Evolutionary conservation across 1,139 yeast genomes (phyloP).

Genomic region (Trichomonascaceae sp.): DNA sequence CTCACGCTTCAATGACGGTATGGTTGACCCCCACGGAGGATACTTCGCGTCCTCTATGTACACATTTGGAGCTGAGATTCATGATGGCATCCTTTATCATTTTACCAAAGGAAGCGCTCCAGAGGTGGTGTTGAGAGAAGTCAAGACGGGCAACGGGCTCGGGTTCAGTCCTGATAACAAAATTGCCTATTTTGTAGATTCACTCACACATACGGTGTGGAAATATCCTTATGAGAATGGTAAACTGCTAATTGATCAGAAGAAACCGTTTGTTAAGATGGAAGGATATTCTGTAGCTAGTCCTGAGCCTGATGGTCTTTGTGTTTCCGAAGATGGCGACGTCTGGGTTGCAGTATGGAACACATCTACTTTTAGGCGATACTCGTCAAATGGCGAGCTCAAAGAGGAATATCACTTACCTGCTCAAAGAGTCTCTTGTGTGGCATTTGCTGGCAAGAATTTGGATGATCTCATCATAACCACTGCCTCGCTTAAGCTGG

Average conservation of each 20-base stretch:
- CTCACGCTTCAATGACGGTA: conserved; percentile 32
- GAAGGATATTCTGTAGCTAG: conserved; percentile 3
- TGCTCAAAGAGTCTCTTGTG: conserved; percentile 59
- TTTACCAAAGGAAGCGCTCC: conserved; percentile 2
- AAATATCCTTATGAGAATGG: conserved; percentile 55
- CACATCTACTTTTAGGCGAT: conserved; percentile 49
- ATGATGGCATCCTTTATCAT: conserved; percentile 30
- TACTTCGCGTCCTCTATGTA: conserved; percentile 30
- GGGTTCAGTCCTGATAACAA: conserved; percentile 54
- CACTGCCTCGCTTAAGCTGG: conserved; percentile 50
- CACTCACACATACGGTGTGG: conserved; percentile 54
- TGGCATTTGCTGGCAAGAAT: conserved; percentile 60
- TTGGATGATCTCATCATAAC: conserved; percentile 61
- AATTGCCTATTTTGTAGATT: conserved; percentile 66
- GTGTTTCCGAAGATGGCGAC: conserved; percentile 55
- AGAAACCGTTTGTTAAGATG: conserved; percentile 8
- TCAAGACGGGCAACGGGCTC: conserved; percentile 54
- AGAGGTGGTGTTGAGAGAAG: conserved; percentile 11
- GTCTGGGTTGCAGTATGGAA: conserved; percentile 69
- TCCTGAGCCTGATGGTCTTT: conserved; percentile 61
- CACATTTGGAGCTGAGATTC: conserved; percentile 17
- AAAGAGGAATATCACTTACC: conserved; percentile 54
- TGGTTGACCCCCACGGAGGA: conserved; percentile 34
- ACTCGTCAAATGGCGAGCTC: conserved; percentile 43
- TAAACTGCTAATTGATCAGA: conserved; percentile 24